Base-by-base conservation (phyloP, 805 yeast genomes). In the Hanseniaspora meyeri region DNA sequence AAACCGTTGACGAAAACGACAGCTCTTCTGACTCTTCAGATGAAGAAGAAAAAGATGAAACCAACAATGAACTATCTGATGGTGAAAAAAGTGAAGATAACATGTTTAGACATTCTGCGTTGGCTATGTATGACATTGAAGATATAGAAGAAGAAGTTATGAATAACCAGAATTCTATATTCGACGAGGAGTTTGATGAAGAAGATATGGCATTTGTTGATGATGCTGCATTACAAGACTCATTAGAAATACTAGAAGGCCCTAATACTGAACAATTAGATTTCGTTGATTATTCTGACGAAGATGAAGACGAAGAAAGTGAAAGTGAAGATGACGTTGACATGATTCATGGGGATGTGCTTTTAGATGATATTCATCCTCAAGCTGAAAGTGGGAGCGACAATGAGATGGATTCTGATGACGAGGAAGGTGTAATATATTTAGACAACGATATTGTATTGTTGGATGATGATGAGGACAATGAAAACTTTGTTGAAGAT, bases 51-150 rank as follows among this genome's bases (percentile, higher is more conserved):
- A 78, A 75, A 45, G 82, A 45, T 38, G 91, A 82, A 40, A 77
- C 79, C 31, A 77, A 73, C 16, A 78, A 72, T 17, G 78, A 70
- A 20, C 76, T 70, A 20, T 86, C 80, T n/a, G 80, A 77, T 31
- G 87, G 83, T 39, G 73, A 72, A 43, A 71, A 72, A 20, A 95
- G 85, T 54, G 91, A 87, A 54, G 79, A 89, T 0, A 90, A 90
- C 66, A 72, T 90, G 64, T 81, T 91, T 68, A 74, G 84, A 42
- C 90, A 93, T 65, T 90, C 97, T 0, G 87, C 97, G 0, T 73
- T 91, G 43, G 97, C 96, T 1, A 90, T 91, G 95, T 91, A 85
- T 66, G 97, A 91, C 62, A 82, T 86, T 42, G 86, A 77, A 37
- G 93, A 83, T 52, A 76, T 78, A 38, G 84, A 80, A 60, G 78